A percentile compares a stretch with the other conserved stretches of the same genome.
phyloP scores from a whole-genome alignment of 2,329 filamentous ascomycete genomes.

The Talaromyces rugulosus region DNA sequence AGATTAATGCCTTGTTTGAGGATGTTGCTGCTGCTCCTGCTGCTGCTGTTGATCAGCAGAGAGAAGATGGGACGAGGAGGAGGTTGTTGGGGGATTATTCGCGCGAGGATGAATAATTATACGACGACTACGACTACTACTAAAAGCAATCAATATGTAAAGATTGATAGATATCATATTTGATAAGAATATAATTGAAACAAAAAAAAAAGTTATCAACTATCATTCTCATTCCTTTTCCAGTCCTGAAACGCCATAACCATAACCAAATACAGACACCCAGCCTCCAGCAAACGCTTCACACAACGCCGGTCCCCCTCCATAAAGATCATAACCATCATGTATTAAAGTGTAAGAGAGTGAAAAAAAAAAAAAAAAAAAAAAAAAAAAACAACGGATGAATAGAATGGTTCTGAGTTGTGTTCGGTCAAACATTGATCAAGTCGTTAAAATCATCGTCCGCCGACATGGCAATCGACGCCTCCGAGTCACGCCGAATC shows the following conservation, averaged over 20 bases:
- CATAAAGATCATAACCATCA: neutral
- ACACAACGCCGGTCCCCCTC: neutral
- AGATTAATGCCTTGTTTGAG: slow-evolving; percentile 53
- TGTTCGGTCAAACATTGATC: slow-evolving; percentile 25
- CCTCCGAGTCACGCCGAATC: slow-evolving; percentile 26
- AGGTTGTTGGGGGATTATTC: neutral
- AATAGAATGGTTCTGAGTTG: neutral
- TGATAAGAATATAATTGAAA: neutral
- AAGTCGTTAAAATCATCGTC: slow-evolving; percentile 31
- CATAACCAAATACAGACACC: neutral
- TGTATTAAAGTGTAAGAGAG: neutral
- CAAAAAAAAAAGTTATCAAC: neutral
- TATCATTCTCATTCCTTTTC: neutral
- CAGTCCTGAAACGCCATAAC: neutral
- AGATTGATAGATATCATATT: neutral
- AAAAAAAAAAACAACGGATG: neutral
- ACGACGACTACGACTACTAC: neutral
- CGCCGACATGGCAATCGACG: slow-evolving; percentile 25
- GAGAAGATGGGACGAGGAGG: neutral
- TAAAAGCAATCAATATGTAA: neutral
- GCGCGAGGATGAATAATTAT: neutral
- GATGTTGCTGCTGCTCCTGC: no score
- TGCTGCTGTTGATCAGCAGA: neutral
- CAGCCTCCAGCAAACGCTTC: neutral
- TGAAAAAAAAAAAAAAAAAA: neutral